Conservation (phyloP, 352 stramenopile genomes). For the Phytophthora aleatoria region DNA sequence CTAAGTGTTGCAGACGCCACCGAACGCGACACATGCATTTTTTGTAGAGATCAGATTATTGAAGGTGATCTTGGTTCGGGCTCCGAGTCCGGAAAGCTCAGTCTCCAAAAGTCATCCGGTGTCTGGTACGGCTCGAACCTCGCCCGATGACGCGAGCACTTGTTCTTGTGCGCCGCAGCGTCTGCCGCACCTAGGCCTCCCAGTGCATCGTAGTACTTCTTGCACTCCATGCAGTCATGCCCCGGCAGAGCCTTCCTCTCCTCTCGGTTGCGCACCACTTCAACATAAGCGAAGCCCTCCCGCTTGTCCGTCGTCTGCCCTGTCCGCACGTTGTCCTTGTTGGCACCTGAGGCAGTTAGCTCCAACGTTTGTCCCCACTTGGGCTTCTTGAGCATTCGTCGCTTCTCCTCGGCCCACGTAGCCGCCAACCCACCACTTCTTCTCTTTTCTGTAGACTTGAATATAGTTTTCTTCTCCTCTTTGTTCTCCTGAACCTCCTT, state of each 20-base stretch:
- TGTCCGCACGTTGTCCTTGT: constrained; percentile 23
- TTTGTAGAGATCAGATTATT: constrained; percentile 6
- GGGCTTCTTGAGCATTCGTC: constrained; percentile 28
- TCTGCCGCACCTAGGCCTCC: constrained; percentile 44
- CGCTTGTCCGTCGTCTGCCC: constrained; percentile 19
- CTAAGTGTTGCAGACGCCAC: too few species aligned
- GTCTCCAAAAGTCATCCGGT: constrained; percentile 85
- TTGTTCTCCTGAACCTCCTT: constrained; percentile 8
- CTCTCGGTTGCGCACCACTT: constrained; percentile 80
- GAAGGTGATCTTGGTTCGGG: constrained; percentile 15
- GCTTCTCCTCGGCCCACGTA: constrained; percentile 57
- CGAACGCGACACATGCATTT: too few species aligned
- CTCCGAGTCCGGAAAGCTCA: constrained; percentile 81
- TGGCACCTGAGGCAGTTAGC: constrained; percentile 5
- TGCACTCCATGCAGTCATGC: constrained; percentile 76
- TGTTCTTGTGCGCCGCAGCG: constrained; percentile 49
- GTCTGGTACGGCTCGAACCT: constrained; percentile 77
- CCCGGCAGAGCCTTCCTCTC: constrained; percentile 60
- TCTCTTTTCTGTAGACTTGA: constrained; percentile 19
- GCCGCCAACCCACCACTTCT: constrained; percentile 18
- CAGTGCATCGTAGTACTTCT: constrained; percentile 81
- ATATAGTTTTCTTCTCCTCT: constrained; percentile 9
- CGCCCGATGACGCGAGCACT: constrained; percentile 79
- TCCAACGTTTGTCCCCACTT: constrained; percentile 21
- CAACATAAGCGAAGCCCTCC: constrained; percentile 54